These are phyloP conservation scores for Anisogramma anomala DNA, from an alignment of 2,329 filamentous ascomycete genomes.

Conservation along the genomic window DNA sequence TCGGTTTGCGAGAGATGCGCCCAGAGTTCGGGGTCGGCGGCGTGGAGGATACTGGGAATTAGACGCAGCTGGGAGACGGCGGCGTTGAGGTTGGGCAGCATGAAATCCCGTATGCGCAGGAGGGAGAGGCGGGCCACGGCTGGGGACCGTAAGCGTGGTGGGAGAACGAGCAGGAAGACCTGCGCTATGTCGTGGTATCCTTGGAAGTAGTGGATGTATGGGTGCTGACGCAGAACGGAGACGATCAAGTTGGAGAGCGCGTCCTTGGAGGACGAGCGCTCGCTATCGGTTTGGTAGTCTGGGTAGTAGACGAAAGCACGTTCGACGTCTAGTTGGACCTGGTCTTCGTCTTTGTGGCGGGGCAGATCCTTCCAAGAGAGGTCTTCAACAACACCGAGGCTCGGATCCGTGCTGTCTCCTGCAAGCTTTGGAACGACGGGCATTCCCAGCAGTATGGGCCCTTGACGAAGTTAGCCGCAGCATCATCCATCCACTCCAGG, in stretches of 20 bases:
- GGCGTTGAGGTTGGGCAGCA: slow-evolving; percentile 78
- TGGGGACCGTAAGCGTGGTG: slow-evolving; percentile 44
- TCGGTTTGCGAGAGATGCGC: slow-evolving; percentile 65
- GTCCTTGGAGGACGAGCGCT: slow-evolving; percentile 58
- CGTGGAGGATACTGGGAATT: slow-evolving; percentile 67
- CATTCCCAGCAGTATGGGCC: slow-evolving; percentile 48
- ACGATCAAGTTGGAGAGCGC: slow-evolving; percentile 73
- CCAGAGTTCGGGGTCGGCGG: slow-evolving; percentile 60
- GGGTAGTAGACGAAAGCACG: slow-evolving; percentile 98
- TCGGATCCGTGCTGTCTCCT: slow-evolving; percentile 14
- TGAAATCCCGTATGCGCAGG: slow-evolving; percentile 81
- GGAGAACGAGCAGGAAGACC: slow-evolving; percentile 80
- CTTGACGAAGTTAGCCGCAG: slow-evolving; percentile 26
- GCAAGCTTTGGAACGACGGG: slow-evolving; percentile 17
- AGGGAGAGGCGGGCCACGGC: slow-evolving; percentile 76
- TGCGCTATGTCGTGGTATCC: slow-evolving; percentile 98
- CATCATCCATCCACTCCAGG: too few species aligned
- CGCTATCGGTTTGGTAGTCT: slow-evolving; percentile 53
- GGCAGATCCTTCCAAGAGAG: slow-evolving; percentile 51
- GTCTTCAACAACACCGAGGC: slow-evolving; percentile 15
- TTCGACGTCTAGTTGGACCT: slow-evolving; percentile 86
- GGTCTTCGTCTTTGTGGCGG: slow-evolving; percentile 75
- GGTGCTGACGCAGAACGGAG: slow-evolving; percentile 66
- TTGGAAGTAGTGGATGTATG: slow-evolving; percentile 89
- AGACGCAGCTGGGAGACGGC: slow-evolving; percentile 77